phyloP scores from a whole-genome alignment of 371 early-diverging fungal species.

The Cokeromyces recurvatus region DNA sequence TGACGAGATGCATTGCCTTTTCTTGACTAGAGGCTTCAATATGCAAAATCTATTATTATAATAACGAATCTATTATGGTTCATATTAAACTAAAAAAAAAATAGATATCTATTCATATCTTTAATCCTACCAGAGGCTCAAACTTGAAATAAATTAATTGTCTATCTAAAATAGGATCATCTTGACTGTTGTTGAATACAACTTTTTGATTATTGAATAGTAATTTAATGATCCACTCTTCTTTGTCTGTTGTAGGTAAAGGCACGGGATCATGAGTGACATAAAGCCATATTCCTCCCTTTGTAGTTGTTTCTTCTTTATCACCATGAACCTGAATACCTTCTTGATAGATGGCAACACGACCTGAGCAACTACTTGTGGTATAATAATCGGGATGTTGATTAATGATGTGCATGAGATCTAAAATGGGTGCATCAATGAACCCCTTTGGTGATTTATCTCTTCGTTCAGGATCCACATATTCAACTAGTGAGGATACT shows the following conservation, averaged over 20 bases:
- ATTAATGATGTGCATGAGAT: slow-evolving; percentile 65
- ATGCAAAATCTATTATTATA: slow-evolving; percentile 48
- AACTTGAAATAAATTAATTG: slow-evolving; percentile 57
- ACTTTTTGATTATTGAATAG: slow-evolving; percentile 7
- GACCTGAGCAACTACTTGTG: slow-evolving; percentile 59
- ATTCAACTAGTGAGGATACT: slow-evolving; percentile 41
- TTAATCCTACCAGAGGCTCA: slow-evolving; percentile 58
- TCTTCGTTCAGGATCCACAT: slow-evolving; percentile 47
- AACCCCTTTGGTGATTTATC: slow-evolving; percentile 65
- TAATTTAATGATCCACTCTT: slow-evolving; percentile 25
- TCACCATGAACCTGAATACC: slow-evolving; percentile 21
- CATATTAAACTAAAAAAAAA: too few species aligned
- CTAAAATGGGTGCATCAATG: slow-evolving; percentile 56
- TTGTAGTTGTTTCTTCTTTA: slow-evolving; percentile 23
- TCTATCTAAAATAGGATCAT: slow-evolving; percentile 10
- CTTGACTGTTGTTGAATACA: slow-evolving; percentile 10
- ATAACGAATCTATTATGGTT: not conserved
- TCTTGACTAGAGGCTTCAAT: slow-evolving; percentile 52
- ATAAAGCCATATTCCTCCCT: slow-evolving; percentile 59
- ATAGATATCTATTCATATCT: too few species aligned
- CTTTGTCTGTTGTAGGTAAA: slow-evolving; percentile 20
- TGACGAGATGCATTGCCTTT: slow-evolving; percentile 50
- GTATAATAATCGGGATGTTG: slow-evolving; percentile 64
- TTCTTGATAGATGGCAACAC: slow-evolving; percentile 54
- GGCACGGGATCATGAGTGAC: slow-evolving; percentile 58